Percentiles rank a stretch among this genome's conserved stretches.
These are phyloP conservation scores for Polychaeton citri DNA, from an alignment of 2,329 filamentous ascomycete species.

Conservation along the genomic window DNA sequence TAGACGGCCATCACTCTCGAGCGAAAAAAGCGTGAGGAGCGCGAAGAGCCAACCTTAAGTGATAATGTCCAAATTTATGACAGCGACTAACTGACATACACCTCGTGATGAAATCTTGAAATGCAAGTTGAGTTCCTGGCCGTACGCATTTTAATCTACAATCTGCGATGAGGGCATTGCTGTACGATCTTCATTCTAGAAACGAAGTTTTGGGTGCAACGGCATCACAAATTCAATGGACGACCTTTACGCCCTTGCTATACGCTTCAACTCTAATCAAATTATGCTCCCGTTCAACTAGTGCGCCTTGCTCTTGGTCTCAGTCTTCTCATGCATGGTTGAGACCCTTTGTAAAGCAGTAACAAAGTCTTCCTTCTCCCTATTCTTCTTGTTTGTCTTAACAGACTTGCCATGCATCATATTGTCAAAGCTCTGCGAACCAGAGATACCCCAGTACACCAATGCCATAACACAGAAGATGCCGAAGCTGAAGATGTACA, in stretches of 20 bases:
- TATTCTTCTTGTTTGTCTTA: background rate
- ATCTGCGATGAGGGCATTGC: too few relatives aligned
- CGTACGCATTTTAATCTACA: too few relatives aligned
- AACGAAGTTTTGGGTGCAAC: too few relatives aligned
- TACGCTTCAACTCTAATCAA: background rate
- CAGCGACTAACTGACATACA: too few relatives aligned
- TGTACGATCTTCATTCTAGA: too few relatives aligned
- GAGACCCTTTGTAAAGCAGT: background rate
- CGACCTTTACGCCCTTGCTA: too few relatives aligned
- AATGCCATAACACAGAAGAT: constrained; percentile 74
- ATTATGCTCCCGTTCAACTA: background rate
- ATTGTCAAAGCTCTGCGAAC: constrained; percentile 73
- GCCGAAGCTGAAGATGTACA: constrained; percentile 86
- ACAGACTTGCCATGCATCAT: constrained; percentile 9
- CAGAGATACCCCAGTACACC: constrained; percentile 69
- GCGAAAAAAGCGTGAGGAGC: constrained; percentile 1
- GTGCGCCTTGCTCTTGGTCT: background rate
- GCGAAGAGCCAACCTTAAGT: constrained; percentile 46
- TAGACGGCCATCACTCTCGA: constrained; percentile 1
- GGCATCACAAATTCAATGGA: too few relatives aligned
- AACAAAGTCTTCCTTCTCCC: background rate
- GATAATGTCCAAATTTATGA: constrained; percentile 80
- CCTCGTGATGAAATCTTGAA: too few relatives aligned
- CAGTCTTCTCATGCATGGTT: background rate
- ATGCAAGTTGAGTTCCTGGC: too few relatives aligned